Conservation (phyloP, 169 alveolate species). For the Eimeria mitis region DNA sequence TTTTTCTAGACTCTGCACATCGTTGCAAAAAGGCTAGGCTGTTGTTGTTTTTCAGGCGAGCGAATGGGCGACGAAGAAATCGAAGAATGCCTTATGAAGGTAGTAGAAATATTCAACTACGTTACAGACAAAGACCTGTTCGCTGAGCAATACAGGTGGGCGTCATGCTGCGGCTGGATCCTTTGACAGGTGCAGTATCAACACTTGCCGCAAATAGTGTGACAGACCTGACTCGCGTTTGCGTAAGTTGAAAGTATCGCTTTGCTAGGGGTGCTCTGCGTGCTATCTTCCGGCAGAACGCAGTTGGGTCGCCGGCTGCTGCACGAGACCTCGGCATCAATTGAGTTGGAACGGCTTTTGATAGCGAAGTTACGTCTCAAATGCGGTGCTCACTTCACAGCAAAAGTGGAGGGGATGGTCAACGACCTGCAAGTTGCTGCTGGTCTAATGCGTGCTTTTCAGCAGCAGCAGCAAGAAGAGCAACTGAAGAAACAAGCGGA, state of each 20-base stretch:
- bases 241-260: neutral
- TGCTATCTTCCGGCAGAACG: slow-evolving; percentile 68
- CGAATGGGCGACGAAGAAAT: slow-evolving; percentile 75
- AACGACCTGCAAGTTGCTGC: slow-evolving; percentile 86
- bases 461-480: slow-evolving; percentile 76
- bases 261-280: neutral
- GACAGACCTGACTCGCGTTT: neutral
- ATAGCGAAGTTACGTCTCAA: slow-evolving; percentile 89
- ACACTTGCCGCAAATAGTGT: neutral
- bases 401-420: slow-evolving; percentile 94
- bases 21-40: neutral
- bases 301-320: slow-evolving; percentile 89
- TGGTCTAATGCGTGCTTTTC: slow-evolving; percentile 83
- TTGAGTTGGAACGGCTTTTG: slow-evolving; percentile 89
- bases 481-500: slow-evolving; percentile 35
- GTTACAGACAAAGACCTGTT: slow-evolving; percentile 91
- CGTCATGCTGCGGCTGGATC: neutral
- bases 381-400: slow-evolving; percentile 93
- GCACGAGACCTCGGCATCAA: slow-evolving; percentile 87
- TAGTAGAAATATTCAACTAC: slow-evolving; percentile 89
- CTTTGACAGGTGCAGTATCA: neutral
- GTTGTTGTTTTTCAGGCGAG: slow-evolving; percentile 52
- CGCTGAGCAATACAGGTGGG: slow-evolving; percentile 88
- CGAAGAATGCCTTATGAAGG: slow-evolving; percentile 84
- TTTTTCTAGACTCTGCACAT: neutral